Evolutionary conservation across 192 early-diverging fungal genomes (phyloP), one percentile per base, ranked within the genome.

Genomic region (Coemansia sp.): DNA sequence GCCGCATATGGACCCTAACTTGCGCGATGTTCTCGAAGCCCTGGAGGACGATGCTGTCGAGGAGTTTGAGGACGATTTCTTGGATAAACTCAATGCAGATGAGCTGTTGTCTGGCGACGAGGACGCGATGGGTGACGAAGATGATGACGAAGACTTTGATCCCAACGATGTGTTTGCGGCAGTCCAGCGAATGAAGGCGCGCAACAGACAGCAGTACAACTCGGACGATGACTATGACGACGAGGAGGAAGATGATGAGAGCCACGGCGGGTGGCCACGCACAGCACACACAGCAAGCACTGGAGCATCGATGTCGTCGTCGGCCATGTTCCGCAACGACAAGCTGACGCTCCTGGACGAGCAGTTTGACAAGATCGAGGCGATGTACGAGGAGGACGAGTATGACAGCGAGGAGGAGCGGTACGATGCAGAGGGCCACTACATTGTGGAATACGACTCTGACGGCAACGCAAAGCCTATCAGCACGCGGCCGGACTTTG

Each of bases 301-400:
- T 2, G 80, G 82, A 19, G 88, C 91, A 29, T 96, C 95, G 10
- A 94, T 97, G 92, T 89, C 94, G 1, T 94, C 94, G 17, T 94
- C 94, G 6, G 87, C 89, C 41, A 91, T 97, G 92, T 91, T 87
- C 79, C 88, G 97, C 72, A 97, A 95, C 70, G 87, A 88, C 41
- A 88, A 94, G 61, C 80, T 99, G 22, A 90, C 89, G 7, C 81
- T 94, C 19, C 75, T 98, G 47, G 97, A 98, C 84, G 94, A 96
- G 62, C 89, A 88, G 62, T 98, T 96, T 79, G 97, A 98, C 65
- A 77, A 87, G 71, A 73, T 94, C 42, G 82, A 79, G 64, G 74
- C 67, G 2, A 64, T 73, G 61, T 83, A 83, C 70, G 74, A 68
- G 44, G 38, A 62, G 17, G 66, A 69, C 9, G 62, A 63, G 19